A percentile compares a stretch with the other conserved stretches of the same genome.
Conservation (phyloP, 2,329 filamentous ascomycete species). For the Xylariales sp. region DNA sequence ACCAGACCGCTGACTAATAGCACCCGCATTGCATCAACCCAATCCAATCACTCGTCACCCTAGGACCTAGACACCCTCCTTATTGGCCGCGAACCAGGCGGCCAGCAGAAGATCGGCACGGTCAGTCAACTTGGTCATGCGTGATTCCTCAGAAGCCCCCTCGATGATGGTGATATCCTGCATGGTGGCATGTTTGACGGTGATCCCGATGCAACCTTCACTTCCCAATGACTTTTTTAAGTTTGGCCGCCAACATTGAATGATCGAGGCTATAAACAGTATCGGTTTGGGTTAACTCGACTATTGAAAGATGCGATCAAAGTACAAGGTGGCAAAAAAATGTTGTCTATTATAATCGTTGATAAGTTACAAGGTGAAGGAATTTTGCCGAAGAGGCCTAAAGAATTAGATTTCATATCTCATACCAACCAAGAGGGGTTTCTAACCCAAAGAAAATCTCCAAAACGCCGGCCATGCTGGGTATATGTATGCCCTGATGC, state of each 20-base stretch:
- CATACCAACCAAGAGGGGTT: slow-evolving; percentile 24
- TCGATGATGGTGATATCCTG: slow-evolving; percentile 1
- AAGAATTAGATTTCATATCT: slow-evolving; percentile 28
- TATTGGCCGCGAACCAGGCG: background rate
- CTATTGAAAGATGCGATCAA: background rate
- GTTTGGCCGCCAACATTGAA: background rate
- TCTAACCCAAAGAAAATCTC: slow-evolving; percentile 28
- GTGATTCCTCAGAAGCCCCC: slow-evolving; percentile 21
- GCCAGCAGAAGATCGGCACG: slow-evolving; percentile 3
- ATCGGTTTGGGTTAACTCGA: background rate
- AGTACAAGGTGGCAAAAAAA: slow-evolving; percentile 6
- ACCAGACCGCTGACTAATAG: slow-evolving; percentile 22
- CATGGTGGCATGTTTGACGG: background rate
- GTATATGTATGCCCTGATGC: slow-evolving; percentile 37
- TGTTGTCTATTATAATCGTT: slow-evolving; percentile 3
- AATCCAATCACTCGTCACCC: slow-evolving; percentile 1
- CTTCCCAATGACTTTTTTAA: no score
- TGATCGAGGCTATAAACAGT: background rate
- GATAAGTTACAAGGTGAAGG: background rate
- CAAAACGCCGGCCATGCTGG: slow-evolving; percentile 39
- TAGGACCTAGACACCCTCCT: background rate
- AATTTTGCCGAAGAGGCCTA: no score
- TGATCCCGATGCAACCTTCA: slow-evolving; percentile 1
- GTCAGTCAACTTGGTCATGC: slow-evolving; percentile 3
- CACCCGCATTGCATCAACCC: background rate